A percentile compares a stretch with the other conserved stretches of the same genome.
These are phyloP conservation scores for Cyberlindnera euphorbiiphila DNA, from an alignment of 805 yeast genomes.

Conservation along the genomic window DNA sequence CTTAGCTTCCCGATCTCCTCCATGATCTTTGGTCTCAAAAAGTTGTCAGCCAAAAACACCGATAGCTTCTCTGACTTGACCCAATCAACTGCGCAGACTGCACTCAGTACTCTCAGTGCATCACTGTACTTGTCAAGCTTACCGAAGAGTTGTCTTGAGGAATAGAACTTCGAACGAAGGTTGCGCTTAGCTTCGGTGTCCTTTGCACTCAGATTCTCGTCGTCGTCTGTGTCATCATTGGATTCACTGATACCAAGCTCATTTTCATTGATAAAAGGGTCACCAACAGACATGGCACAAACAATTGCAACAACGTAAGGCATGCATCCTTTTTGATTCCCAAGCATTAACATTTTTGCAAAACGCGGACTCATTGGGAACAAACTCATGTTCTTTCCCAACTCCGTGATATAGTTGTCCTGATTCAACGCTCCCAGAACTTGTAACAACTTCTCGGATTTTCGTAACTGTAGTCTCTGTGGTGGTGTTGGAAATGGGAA, in stretches of 20 bases:
- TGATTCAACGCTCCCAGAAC: slow-evolving; percentile 72
- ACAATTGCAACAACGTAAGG: slow-evolving; percentile 90
- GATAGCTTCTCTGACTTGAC: slow-evolving; percentile 45
- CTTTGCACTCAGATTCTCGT: slow-evolving; percentile 34
- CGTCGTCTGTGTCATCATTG: slow-evolving; percentile 29
- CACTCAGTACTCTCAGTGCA: slow-evolving; percentile 68
- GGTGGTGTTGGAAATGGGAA: slow-evolving; percentile 98
- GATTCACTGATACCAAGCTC: slow-evolving; percentile 56
- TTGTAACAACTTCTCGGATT: slow-evolving; percentile 64
- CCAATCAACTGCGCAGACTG: slow-evolving; percentile 84
- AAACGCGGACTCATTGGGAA: slow-evolving; percentile 95
- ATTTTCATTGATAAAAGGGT: slow-evolving; percentile 74
- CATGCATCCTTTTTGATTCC: slow-evolving; percentile 81
- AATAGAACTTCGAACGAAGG: slow-evolving; percentile 48
- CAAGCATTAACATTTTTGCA: slow-evolving; percentile 83
- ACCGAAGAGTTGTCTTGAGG: slow-evolving; percentile 57
- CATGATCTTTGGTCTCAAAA: slow-evolving; percentile 75
- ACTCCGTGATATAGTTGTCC: slow-evolving; percentile 57
- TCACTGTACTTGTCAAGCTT: slow-evolving; percentile 74
- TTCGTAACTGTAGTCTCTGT: slow-evolving; percentile 49
- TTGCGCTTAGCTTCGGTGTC: slow-evolving; percentile 35
- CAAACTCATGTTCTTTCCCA: slow-evolving; percentile 82
- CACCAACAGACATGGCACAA: slow-evolving; percentile 90
- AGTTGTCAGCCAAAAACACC: slow-evolving; percentile 54
- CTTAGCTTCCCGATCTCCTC: slow-evolving; percentile 81